Conservation (phyloP, 768 basidiomycete species). For the Gymnopilus dilepis region DNA sequence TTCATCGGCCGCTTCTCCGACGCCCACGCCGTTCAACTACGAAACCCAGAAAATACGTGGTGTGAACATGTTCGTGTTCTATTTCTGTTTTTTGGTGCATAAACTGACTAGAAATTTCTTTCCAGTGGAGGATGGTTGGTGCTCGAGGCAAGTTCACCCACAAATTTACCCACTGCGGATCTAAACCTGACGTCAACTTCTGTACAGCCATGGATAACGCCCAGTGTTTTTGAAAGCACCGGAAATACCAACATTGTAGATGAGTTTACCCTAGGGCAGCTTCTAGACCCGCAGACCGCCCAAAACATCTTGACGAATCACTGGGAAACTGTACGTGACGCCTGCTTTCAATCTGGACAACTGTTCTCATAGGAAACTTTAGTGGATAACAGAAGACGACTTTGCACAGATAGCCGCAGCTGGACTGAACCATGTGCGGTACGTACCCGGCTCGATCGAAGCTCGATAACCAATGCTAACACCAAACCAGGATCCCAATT, state of each 20-base stretch:
- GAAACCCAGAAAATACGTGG: constrained; percentile 32
- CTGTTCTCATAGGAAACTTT: constrained; percentile 1
- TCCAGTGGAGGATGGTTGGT: constrained; percentile 35
- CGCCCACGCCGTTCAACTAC: constrained; percentile 28
- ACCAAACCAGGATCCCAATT: constrained; percentile 60
- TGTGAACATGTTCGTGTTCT: constrained; percentile 30
- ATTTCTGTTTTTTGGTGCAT: background rate
- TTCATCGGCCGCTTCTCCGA: constrained; percentile 8
- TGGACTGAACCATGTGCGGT: constrained; percentile 77
- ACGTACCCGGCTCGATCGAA: too few species aligned
- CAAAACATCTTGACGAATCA: constrained; percentile 46
- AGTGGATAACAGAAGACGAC: constrained; percentile 66
- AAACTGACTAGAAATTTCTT: background rate
- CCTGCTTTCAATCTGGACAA: background rate
- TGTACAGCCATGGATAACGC: constrained; percentile 35
- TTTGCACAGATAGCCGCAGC: constrained; percentile 68
- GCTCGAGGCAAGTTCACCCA: constrained; percentile 25
- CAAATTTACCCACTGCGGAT: background rate
- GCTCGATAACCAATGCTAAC: background rate
- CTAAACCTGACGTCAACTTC: constrained; percentile 12
- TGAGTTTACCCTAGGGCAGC: constrained; percentile 33
- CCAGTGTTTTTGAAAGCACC: constrained; percentile 32
- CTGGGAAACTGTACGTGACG: constrained; percentile 42
- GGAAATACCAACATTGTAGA: constrained; percentile 31
- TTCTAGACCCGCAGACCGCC: constrained; percentile 46